Base-by-base conservation (phyloP, 805 yeast species). In the Yarrowia phangngaensis region DNA sequence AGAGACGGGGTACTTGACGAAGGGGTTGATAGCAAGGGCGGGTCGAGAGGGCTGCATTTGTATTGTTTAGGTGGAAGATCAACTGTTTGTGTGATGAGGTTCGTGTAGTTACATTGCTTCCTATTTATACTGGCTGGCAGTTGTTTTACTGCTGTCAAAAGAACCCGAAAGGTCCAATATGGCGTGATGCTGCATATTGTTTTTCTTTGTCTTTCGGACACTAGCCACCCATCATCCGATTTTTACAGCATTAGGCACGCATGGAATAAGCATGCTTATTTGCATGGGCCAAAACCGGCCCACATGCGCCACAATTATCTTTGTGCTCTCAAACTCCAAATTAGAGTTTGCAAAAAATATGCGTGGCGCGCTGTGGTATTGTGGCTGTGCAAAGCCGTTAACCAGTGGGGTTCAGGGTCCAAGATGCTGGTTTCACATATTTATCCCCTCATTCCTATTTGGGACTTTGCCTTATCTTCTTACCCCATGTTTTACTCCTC, bases 41-140 rank as follows among this genome's bases (percentile, higher is more conserved):
- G 48, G 48, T 41, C 35, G 48, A 41, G 48, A 12, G 20, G 48
- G 48, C 48, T 41, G 34, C 48, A 41, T 41, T 41, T 36, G 24
- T 36, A 31, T 24, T 36, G 24, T 36, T 11, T 27, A 16, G 12
- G 23, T 20, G 16, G 32, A 38, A 17, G 32, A 38, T 38, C 45
- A 38, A 32, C 32, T 38, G 45, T 29, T 24, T 35, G 43, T 5
- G 8, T 17, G 24, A 27, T 38, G 45, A 32, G 45, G 27, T 31
- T 26, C 27, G 17, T 26, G 24, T 38, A 27, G 31, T 32, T 32
- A 27, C 45, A 38, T 27, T 27, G 32, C 45, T 27, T 26, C 45
- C 45, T 38, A 38, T 38, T 38, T 38, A 38, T 38, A 38, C 45
- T 19, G n/a, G n/a, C n/a, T n/a, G n/a, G n/a, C n/a, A n/a, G n/a